These are phyloP conservation scores for Neurospora sp. DNA, from an alignment of 495 filamentous ascomycete genomes.

Conservation along the genomic window DNA sequence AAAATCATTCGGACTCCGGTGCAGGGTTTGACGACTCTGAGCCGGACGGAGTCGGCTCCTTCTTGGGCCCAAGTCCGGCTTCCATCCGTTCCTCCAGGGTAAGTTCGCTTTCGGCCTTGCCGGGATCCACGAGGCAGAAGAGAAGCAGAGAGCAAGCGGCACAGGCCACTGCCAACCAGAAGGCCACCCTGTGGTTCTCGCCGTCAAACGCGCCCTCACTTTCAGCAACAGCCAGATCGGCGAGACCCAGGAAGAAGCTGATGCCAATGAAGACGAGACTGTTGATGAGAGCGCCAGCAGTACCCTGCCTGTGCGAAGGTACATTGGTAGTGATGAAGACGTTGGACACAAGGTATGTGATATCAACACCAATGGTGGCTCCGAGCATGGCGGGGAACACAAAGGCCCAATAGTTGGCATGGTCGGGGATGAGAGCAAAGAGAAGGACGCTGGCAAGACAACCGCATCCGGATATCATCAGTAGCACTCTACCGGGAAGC, in stretches of 20 bases:
- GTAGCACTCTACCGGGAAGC: constrained; percentile 58
- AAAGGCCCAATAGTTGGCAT: constrained; percentile 49
- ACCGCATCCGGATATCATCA: constrained; percentile 56
- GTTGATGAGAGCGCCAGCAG: constrained; percentile 57
- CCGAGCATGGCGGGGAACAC: constrained; percentile 78
- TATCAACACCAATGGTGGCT: constrained; percentile 72
- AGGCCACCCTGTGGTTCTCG: constrained; percentile 50
- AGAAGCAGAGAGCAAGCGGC: constrained; percentile 47
- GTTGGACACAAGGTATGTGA: constrained; percentile 74
- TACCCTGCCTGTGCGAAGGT: constrained; percentile 58
- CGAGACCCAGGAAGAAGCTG: constrained; percentile 67
- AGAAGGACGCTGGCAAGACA: constrained; percentile 56
- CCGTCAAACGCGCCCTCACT: constrained; percentile 35
- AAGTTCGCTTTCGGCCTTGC: constrained; percentile 55
- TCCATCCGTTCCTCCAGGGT: constrained; percentile 29
- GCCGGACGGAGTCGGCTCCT: background rate
- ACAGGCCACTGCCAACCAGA: constrained; percentile 57
- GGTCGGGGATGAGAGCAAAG: constrained; percentile 59
- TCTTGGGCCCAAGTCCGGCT: background rate
- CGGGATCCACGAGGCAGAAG: constrained; percentile 51
- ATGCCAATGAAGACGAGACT: constrained; percentile 66
- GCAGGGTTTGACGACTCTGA: background rate
- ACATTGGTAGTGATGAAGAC: constrained; percentile 75
- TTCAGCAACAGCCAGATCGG: constrained; percentile 51
- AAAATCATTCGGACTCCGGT: background rate